phyloP scores from a whole-genome alignment of 2,329 filamentous ascomycete species.

The Mollisia scopiformis region DNA sequence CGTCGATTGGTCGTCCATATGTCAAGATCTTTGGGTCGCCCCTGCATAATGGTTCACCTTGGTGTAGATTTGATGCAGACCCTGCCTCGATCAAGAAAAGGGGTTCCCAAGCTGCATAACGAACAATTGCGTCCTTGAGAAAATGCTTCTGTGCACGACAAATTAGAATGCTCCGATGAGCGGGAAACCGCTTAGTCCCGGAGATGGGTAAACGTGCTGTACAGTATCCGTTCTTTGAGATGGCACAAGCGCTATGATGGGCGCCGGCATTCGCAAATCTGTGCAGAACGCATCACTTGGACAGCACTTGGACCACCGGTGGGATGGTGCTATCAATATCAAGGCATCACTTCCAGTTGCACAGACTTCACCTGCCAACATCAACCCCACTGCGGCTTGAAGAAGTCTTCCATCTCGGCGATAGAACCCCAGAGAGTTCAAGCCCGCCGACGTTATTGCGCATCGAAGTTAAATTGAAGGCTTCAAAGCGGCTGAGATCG shows the following conservation, averaged over 20 bases:
- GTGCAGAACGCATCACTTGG: background rate
- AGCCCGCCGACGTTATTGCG: background rate
- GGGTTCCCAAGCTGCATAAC: background rate
- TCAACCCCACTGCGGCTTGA: background rate
- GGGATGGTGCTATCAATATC: background rate
- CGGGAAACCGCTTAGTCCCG: background rate
- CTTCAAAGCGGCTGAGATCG: background rate
- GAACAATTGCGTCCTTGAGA: background rate
- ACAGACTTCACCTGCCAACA: background rate
- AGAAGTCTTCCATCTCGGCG: background rate
- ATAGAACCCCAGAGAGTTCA: background rate
- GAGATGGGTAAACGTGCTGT: background rate
- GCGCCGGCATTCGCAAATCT: background rate
- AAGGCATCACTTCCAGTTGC: no score
- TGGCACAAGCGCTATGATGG: background rate
- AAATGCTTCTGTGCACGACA: background rate
- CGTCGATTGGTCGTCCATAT: background rate
- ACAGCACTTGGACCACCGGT: background rate
- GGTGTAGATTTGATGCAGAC: no score
- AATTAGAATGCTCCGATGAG: background rate
- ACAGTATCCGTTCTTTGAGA: background rate
- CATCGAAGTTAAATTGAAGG: background rate
- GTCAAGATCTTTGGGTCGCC: background rate
- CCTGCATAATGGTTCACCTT: background rate
- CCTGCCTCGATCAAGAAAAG: background rate